phyloP scores from a whole-genome alignment of 768 basidiomycete genomes.

The Termitomyces sp. region DNA sequence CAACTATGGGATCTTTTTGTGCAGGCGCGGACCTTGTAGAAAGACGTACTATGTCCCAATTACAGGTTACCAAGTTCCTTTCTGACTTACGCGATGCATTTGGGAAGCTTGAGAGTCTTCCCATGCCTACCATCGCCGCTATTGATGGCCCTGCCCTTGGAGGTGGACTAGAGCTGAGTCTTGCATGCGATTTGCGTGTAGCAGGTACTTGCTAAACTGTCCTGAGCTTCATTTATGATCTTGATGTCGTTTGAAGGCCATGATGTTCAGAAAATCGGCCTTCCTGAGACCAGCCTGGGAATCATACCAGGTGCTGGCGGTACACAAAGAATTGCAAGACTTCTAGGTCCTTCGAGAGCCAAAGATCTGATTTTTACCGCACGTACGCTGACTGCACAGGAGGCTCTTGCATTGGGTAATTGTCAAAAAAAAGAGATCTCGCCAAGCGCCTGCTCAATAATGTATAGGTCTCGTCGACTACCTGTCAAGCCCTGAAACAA shows the following conservation, averaged over 20 bases:
- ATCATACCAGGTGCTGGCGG: conserved; percentile 93
- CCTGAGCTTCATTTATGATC: background rate
- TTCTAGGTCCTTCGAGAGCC: conserved; percentile 74
- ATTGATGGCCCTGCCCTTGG: conserved; percentile 93
- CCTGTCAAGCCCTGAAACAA: conserved; percentile 52
- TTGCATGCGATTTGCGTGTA: conserved; percentile 88
- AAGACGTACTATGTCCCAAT: conserved; percentile 73
- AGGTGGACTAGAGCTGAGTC: conserved; percentile 83
- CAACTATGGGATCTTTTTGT: conserved; percentile 77
- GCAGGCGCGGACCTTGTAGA: conserved; percentile 89
- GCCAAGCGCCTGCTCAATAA: background rate
- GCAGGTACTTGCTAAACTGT: conserved; percentile 52
- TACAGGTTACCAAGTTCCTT: conserved; percentile 75
- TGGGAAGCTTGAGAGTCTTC: conserved; percentile 70
- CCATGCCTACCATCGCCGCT: conserved; percentile 87
- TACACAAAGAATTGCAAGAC: conserved; percentile 74
- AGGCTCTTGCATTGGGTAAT: conserved; percentile 71
- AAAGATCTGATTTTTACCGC: conserved; percentile 88
- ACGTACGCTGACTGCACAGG: conserved; percentile 54
- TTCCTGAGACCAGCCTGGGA: conserved; percentile 74
- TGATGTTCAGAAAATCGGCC: conserved; percentile 76
- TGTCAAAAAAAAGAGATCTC: background rate
- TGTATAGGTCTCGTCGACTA: conserved; percentile 76
- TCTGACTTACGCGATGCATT: conserved; percentile 67
- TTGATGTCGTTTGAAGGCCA: conserved; percentile 33